Evolutionary conservation across 768 basidiomycete genomes (phyloP).

Genomic region (Amanita fuliginea): DNA sequence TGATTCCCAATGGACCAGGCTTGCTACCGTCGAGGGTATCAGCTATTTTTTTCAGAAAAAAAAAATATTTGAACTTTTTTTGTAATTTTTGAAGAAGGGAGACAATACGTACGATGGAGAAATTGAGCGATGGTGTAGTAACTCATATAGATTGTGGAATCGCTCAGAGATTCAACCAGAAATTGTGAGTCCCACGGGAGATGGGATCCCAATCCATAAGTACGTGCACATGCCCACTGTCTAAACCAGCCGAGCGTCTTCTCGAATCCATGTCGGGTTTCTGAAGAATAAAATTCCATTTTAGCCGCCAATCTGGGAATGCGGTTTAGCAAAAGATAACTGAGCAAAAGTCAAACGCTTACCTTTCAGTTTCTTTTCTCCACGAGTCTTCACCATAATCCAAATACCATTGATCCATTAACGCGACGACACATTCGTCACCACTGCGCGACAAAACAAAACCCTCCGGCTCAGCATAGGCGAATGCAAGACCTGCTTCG

Average conservation of each 20-base stretch:
- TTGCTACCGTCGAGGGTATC: conserved; percentile 68
- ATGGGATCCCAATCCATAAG: conserved; percentile 90
- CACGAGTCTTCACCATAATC: conserved; percentile 92
- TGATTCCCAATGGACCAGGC: conserved; percentile 77
- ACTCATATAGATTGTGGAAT: conserved; percentile 97
- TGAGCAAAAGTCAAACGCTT: conserved; percentile 24
- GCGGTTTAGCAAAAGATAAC: conserved; percentile 3
- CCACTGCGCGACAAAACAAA: conserved; percentile 79
- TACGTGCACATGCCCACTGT: conserved; percentile 98
- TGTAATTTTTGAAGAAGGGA: not conserved
- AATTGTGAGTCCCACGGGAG: conserved; percentile 96
- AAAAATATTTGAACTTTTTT: not conserved
- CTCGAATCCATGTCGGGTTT: conserved; percentile 90
- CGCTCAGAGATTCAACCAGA: conserved; percentile 92
- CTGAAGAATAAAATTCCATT: conserved; percentile 88
- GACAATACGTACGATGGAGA: conserved; percentile 60
- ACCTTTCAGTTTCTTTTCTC: conserved; percentile 81
- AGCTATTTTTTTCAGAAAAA: conserved; percentile 22
- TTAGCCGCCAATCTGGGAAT: conserved; percentile 52
- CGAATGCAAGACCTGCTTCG: conserved; percentile 62
- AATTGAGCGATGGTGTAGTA: conserved; percentile 94
- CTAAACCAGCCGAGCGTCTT: conserved; percentile 90
- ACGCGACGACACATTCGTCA: conserved; percentile 97
- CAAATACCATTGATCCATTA: conserved; percentile 99
- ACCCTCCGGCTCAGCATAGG: conserved; percentile 94